Evolutionary conservation across 179 eudicot species (phyloP).

Genomic region (Amaranthus tricolor): DNA sequence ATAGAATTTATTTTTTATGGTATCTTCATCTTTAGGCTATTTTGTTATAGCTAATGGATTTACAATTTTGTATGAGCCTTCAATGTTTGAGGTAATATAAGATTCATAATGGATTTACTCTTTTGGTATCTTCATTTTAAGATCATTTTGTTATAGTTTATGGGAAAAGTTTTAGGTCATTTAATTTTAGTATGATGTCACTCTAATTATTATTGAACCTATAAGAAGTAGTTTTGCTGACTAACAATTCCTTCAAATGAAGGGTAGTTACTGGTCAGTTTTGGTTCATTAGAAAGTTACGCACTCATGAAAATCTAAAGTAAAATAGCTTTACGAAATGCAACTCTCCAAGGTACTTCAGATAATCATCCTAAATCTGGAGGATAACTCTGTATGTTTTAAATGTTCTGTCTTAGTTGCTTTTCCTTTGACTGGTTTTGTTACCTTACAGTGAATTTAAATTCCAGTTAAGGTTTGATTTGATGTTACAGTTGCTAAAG

Average conservation of each 20-base stretch:
- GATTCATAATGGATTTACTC: background rate
- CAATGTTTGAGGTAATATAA: too few relatives aligned
- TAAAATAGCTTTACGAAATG: background rate
- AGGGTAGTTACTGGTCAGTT: background rate
- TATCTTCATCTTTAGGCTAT: background rate
- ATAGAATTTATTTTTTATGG: background rate
- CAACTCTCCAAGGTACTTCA: background rate
- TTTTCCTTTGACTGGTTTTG: background rate
- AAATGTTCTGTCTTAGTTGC: background rate
- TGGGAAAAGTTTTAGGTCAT: too few relatives aligned
- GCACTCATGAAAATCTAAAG: background rate
- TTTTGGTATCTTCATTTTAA: too few relatives aligned
- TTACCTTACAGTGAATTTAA: background rate
- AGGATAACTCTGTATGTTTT: background rate
- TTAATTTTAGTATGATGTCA: background rate
- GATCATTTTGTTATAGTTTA: too few relatives aligned
- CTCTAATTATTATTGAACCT: background rate
- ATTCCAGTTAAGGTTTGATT: background rate
- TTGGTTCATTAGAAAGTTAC: background rate
- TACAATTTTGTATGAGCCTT: background rate
- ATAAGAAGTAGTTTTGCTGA: background rate
- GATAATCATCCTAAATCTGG: background rate
- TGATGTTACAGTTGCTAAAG: background rate
- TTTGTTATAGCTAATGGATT: background rate
- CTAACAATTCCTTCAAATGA: background rate